Evolutionary conservation across 768 basidiomycete species (phyloP).

Genomic region (Phallus indusiatus): DNA sequence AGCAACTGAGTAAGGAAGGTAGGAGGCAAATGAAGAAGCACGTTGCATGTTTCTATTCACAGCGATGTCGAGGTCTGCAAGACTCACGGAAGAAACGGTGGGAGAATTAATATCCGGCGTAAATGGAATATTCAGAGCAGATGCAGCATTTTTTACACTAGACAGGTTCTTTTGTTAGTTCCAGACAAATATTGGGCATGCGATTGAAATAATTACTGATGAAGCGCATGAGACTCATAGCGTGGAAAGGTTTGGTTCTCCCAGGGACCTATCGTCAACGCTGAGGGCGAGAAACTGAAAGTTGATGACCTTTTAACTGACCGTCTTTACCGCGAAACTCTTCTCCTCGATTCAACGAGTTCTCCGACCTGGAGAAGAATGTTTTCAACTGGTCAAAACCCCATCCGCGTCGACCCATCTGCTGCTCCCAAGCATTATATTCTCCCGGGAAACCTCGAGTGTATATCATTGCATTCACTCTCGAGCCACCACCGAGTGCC

Average conservation of each 20-base stretch:
- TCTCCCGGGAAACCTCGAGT: constrained; percentile 21
- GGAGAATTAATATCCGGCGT: background rate
- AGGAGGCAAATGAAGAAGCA: background rate
- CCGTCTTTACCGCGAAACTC: no score
- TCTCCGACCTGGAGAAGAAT: constrained; percentile 20
- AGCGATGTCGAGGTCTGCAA: background rate
- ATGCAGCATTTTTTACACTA: background rate
- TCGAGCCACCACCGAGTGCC: constrained; percentile 22
- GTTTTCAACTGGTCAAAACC: constrained; percentile 19
- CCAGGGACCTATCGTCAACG: background rate
- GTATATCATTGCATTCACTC: constrained; percentile 23
- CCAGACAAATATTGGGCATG: background rate
- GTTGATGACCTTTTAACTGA: background rate
- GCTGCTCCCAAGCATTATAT: constrained; percentile 20
- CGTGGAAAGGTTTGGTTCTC: background rate
- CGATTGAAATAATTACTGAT: no score
- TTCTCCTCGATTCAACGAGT: constrained; percentile 7
- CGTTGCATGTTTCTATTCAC: background rate
- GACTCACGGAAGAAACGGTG: no score
- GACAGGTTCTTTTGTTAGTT: background rate
- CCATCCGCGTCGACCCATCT: constrained; percentile 22
- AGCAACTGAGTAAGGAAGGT: background rate
- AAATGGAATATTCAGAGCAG: background rate
- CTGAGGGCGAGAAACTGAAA: background rate
- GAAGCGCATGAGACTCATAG: background rate